Percentiles rank a stretch among this genome's conserved stretches.
phyloP scores from a whole-genome alignment of 495 filamentous ascomycete species.

The Aspergillus saccharolyticus region DNA sequence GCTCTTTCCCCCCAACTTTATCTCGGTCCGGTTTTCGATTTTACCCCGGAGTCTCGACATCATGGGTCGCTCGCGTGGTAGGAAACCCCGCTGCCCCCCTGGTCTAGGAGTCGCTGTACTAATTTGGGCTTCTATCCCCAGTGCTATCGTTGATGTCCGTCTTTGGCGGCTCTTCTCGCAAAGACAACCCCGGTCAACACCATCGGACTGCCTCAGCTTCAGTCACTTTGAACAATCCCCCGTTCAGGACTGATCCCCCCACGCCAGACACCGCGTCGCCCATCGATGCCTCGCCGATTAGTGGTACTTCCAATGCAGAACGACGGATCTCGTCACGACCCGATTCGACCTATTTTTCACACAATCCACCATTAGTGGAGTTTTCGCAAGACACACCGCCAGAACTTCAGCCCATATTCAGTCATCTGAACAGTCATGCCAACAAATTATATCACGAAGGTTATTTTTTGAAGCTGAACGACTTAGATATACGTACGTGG shows the following conservation, averaged over 20 bases:
- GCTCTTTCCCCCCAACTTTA: conserved; percentile 8
- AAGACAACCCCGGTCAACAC: conserved; percentile 24
- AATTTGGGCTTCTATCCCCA: conserved; percentile 17
- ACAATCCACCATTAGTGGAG: conserved; percentile 84
- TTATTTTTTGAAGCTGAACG: conserved; percentile 93
- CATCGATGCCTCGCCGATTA: conserved; percentile 27
- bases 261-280: conserved; percentile 36
- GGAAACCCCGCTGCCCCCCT: conserved; percentile 2
- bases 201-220: conserved; percentile 25
- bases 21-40: conserved; percentile 7
- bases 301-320: conserved; percentile 17
- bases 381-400: conserved; percentile 78
- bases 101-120: not conserved
- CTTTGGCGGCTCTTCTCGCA: conserved; percentile 44
- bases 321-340: conserved; percentile 48
- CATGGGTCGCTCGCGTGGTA: conserved; percentile 45
- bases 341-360: conserved; percentile 66
- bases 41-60: too few species aligned
- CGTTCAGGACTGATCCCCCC: conserved; percentile 33
- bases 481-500: conserved; percentile 77
- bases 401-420: conserved; percentile 91
- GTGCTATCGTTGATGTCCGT: conserved; percentile 61
- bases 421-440: conserved; percentile 85
- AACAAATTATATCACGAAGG: conserved; percentile 98
- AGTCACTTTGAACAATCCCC: conserved; percentile 21